Conservation (phyloP, 78 protist genomes). For the Dictyostelium capitatum region DNA sequence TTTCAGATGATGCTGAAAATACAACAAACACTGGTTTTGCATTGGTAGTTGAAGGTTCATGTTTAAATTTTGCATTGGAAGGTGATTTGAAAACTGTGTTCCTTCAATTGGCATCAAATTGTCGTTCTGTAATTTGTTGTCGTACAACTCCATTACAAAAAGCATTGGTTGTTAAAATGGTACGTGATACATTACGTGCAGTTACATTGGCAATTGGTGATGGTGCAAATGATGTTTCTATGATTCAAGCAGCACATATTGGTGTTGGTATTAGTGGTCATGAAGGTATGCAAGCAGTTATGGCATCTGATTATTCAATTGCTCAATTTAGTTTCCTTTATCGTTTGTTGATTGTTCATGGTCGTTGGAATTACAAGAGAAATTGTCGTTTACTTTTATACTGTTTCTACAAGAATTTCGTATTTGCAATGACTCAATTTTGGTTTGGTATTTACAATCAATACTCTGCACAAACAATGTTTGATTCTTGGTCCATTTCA, state of each 20-base stretch:
- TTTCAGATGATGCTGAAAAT: conserved; percentile 40
- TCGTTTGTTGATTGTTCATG: conserved; percentile 86
- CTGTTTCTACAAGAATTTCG: conserved; percentile 85
- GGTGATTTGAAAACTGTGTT: conserved; percentile 50
- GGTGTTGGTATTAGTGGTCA: conserved; percentile 96
- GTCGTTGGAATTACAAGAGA: conserved; percentile 90
- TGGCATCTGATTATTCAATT: conserved; percentile 92
- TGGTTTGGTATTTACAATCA: conserved; percentile 86
- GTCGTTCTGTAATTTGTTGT: conserved; percentile 89
- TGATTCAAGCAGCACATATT: conserved; percentile 91
- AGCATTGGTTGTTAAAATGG: conserved; percentile 65
- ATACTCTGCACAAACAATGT: conserved; percentile 84
- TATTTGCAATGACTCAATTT: conserved; percentile 85
- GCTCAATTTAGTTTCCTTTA: conserved; percentile 93
- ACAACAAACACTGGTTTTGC: conserved; percentile 57
- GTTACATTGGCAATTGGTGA: conserved; percentile 95
- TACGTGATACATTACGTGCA: conserved; percentile 51
- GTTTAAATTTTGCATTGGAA: conserved; percentile 69
- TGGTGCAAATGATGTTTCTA: conserved; percentile 95
- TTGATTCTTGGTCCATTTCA: conserved; percentile 77
- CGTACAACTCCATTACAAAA: conserved; percentile 92
- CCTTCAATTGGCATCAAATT: conserved; percentile 76
- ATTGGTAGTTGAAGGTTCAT: conserved; percentile 80
- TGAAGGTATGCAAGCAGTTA: conserved; percentile 93
- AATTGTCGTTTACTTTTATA: conserved; percentile 71